phyloP scores from a whole-genome alignment of 2,329 filamentous ascomycete genomes.

The Furcasterigmium sp. region DNA sequence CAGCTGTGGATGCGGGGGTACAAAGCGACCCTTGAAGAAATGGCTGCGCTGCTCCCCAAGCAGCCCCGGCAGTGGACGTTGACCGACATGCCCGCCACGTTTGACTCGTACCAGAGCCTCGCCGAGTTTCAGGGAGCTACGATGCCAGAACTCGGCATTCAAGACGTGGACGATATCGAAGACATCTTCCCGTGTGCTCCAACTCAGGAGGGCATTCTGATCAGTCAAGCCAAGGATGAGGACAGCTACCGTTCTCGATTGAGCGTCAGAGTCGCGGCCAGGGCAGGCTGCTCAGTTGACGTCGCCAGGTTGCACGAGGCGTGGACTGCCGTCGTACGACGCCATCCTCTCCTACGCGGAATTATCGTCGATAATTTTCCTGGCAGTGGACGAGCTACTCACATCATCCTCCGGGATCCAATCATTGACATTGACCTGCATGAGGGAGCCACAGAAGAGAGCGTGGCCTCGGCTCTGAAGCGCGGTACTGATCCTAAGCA shows the following conservation, averaged over 20 bases:
- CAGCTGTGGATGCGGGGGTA: background rate
- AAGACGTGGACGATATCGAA: constrained; percentile 12
- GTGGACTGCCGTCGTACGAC: constrained; percentile 7
- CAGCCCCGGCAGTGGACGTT: background rate
- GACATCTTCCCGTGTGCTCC: constrained; percentile 31
- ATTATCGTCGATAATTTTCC: constrained; percentile 8
- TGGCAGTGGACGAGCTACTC: constrained; percentile 4
- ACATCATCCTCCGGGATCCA: constrained; percentile 6
- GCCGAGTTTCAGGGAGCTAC: background rate
- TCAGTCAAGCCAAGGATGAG: constrained; percentile 19
- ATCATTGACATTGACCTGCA: background rate
- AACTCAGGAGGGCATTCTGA: constrained; percentile 30
- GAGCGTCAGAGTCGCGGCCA: background rate
- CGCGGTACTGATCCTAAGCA: background rate
- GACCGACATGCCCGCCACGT: background rate
- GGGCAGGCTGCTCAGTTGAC: constrained; percentile 3
- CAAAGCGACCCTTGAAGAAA: background rate
- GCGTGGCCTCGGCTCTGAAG: too few relatives aligned
- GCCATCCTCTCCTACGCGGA: constrained; percentile 10
- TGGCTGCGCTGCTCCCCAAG: background rate
- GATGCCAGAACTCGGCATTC: background rate
- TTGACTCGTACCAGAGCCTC: background rate
- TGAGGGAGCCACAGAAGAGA: too few relatives aligned
- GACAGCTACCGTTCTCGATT: constrained; percentile 19
- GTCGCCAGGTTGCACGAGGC: constrained; percentile 1